Conservation (phyloP, 352 stramenopile genomes). For the Phytopythium litorale region DNA sequence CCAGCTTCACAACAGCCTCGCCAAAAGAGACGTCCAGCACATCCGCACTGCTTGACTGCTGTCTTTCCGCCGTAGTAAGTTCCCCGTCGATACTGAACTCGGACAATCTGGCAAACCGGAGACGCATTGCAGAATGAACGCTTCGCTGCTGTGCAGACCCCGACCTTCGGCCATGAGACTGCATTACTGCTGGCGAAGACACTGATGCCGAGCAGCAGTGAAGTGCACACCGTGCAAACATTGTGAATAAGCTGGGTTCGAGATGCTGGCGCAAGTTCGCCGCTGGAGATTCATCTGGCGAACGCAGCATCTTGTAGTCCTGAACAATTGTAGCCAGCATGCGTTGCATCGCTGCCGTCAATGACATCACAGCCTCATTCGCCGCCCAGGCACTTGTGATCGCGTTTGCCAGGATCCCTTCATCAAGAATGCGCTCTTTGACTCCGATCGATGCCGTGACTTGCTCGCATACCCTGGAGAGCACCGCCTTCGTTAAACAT, state of each 20-base stretch:
- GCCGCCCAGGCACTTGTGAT: conserved; percentile 28
- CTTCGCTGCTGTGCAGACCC: conserved; percentile 35
- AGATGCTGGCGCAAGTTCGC: conserved; percentile 44
- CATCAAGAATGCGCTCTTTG: conserved; percentile 46
- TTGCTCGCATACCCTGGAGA: conserved; percentile 33
- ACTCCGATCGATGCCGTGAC: conserved; percentile 31
- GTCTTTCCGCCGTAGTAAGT: neutral
- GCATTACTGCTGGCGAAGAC: conserved; percentile 11
- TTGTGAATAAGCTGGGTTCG: conserved; percentile 29
- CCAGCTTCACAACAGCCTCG: conserved; percentile 16
- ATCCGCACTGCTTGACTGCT: conserved; percentile 16
- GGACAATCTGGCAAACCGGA: conserved; percentile 27
- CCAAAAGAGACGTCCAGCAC: conserved; percentile 37
- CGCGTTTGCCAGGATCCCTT: conserved; percentile 27
- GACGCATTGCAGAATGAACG: conserved; percentile 57
- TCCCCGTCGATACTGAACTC: conserved; percentile 8
- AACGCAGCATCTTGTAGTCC: conserved; percentile 40
- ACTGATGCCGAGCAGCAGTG: conserved; percentile 36
- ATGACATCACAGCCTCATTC: conserved; percentile 13
- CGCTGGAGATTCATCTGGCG: conserved; percentile 26
- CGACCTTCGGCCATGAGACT: neutral
- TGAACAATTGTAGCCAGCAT: conserved; percentile 13
- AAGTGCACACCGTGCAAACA: conserved; percentile 29
- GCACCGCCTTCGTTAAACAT: conserved; percentile 25
- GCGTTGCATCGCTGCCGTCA: conserved; percentile 18